Base-by-base conservation (phyloP, 2,329 filamentous ascomycete genomes). In the Diaporthe citri region DNA sequence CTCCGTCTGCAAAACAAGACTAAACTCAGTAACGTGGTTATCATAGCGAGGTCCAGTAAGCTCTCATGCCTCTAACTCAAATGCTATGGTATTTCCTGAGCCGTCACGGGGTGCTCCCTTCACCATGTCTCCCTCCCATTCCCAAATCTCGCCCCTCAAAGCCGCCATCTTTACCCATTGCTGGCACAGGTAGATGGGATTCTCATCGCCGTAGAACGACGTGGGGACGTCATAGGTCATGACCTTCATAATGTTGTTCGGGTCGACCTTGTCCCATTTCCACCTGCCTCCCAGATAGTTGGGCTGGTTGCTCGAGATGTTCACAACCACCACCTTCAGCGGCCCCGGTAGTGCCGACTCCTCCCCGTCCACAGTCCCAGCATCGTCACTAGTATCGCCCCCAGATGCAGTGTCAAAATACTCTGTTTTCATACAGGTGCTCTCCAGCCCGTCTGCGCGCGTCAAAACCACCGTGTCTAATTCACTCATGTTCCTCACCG, bases 391-490 rank as follows among this genome's bases (percentile, higher is more conserved):
- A 10, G 31, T 31, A 36, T 20, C 51, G 22, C 22, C 43, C 6
- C 31, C 25, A 28, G 48, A 4, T n/a, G 34, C 22, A 25, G 48
- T 46, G 74, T 81, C 81, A 70, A 85, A 85, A 77, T 86, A 87
- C 77, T 84, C 82, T 2, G 82, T 80, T 78, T 87, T 87, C 79
- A 84, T 80, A 75, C 84, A 85, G 64, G 78, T 78, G 51, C 62
- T 71, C 13, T 79, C 78, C 25, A 87, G 73, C 6, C 79, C 78
- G 62, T 82, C 80, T 25, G 85, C 79, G 51, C 82, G 80, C 41
- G 85, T 85, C 31, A 89, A 79, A 13, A 88, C 83, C 5, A 89
- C 79, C 17, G 83, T 84, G 39, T 85, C 81, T 55, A 89, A 79
- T 43, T 79, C 76, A 9, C 81, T 75, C 74, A 86, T 80, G 43